Conservation (phyloP, 441 rosid genomes). For the Populus hybrid region DNA sequence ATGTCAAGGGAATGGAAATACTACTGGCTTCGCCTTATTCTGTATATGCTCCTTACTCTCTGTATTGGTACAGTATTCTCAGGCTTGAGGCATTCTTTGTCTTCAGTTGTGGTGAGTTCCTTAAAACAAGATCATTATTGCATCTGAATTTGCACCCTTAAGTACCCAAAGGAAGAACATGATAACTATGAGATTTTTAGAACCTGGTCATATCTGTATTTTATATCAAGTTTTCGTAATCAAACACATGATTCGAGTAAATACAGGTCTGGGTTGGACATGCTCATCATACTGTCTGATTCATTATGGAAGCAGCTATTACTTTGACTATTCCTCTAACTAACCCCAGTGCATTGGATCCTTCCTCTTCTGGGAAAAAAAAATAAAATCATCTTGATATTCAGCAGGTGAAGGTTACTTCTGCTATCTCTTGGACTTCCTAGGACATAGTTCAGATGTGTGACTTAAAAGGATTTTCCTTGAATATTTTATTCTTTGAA, state of each 20-base stretch:
- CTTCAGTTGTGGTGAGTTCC: conserved; percentile 86
- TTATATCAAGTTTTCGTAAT: neutral
- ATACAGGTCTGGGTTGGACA: neutral
- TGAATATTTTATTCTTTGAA: neutral
- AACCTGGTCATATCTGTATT: neutral
- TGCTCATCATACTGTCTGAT: neutral
- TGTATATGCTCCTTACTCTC: conserved; percentile 76
- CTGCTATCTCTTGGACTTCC: neutral
- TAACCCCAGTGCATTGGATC: neutral
- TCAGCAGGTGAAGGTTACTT: neutral
- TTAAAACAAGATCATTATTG: neutral
- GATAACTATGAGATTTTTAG: neutral
- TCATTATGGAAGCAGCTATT: neutral
- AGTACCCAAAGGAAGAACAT: neutral
- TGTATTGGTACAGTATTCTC: conserved; percentile 85
- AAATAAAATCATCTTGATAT: neutral
- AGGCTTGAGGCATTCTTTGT: conserved; percentile 85
- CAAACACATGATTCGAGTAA: neutral
- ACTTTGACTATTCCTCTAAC: neutral
- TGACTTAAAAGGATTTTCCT: neutral
- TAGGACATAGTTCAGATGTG: neutral
- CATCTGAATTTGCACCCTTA: neutral
- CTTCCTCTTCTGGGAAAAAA: neutral
- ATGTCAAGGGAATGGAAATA: conserved; percentile 99
- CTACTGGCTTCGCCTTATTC: conserved; percentile 95